Conservation (phyloP, 2,329 filamentous ascomycete species). For the Hypoxylon sp. region DNA sequence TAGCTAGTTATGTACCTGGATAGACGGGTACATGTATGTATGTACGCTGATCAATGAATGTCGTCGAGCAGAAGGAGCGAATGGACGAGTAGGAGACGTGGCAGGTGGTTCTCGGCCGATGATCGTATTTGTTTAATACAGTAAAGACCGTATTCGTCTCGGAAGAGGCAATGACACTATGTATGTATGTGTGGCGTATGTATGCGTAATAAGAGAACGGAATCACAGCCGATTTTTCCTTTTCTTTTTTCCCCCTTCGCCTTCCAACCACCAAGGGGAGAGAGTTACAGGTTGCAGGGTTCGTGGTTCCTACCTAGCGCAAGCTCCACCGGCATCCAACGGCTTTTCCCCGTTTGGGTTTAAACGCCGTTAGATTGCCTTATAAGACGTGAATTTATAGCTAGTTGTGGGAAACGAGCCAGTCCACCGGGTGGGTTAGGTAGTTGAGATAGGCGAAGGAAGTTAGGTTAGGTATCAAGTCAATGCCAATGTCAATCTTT, state of each 20-base stretch:
- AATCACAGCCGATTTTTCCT: constrained; percentile 9
- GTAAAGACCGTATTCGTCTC: constrained; percentile 20
- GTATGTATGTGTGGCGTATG: constrained; percentile 10
- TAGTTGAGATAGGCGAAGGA: too few species aligned
- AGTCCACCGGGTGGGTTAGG: constrained; percentile 22
- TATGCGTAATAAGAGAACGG: constrained; percentile 11
- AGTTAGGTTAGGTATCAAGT: too few species aligned
- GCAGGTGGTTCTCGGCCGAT: constrained; percentile 20
- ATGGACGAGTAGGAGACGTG: constrained; percentile 15
- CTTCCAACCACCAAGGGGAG: constrained; percentile 20
- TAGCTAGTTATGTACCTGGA: background rate
- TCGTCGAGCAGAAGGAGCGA: constrained; percentile 12
- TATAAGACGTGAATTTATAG: constrained; percentile 39
- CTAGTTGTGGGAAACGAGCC: constrained; percentile 28
- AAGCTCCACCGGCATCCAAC: constrained; percentile 31
- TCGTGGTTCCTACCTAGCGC: constrained; percentile 14
- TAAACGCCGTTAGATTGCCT: constrained; percentile 33
- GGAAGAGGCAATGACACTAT: constrained; percentile 12
- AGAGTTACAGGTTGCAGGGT: constrained; percentile 33
- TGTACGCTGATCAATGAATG: background rate
- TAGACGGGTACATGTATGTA: constrained; percentile 1
- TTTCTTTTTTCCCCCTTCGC: constrained; percentile 20
- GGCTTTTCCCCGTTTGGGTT: constrained; percentile 34
- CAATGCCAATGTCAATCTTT: too few species aligned
- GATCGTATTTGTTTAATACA: constrained; percentile 23